phyloP scores from a whole-genome alignment of 176 grass and related monocot genomes.

The Cenchrus americanus region DNA sequence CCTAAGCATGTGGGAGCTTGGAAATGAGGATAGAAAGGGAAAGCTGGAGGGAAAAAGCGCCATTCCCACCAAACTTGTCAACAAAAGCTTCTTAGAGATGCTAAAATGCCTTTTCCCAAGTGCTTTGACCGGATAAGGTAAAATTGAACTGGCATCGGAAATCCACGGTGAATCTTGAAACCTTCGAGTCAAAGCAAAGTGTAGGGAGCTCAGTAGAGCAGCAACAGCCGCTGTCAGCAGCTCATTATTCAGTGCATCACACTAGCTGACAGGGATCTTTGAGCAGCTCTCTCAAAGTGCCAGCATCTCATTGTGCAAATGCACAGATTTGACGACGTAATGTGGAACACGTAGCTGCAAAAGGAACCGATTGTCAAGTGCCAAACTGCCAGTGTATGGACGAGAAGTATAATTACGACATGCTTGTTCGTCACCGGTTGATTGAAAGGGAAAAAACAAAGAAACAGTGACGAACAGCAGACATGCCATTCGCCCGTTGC shows the following conservation, averaged over 20 bases:
- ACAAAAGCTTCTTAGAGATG: slow-evolving; percentile 72
- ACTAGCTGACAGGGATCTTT: neutral
- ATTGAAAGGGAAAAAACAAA: neutral
- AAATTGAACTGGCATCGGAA: neutral
- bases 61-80: slow-evolving; percentile 60
- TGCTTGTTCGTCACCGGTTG: slow-evolving; percentile 5
- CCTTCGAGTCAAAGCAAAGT: slow-evolving; percentile 1
- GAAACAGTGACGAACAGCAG: neutral
- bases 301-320: neutral
- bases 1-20: slow-evolving; percentile 45
- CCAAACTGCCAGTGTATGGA: neutral
- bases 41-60: slow-evolving; percentile 47
- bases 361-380: neutral
- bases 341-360: neutral
- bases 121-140: slow-evolving; percentile 44
- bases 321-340: slow-evolving; percentile 3
- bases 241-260: neutral
- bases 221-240: neutral
- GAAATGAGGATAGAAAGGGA: slow-evolving; percentile 65
- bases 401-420: neutral
- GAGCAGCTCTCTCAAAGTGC: neutral
- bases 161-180: neutral
- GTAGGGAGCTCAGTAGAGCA: neutral
- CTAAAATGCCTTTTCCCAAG: slow-evolving; percentile 71
- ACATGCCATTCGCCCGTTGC: slow-evolving; percentile 1